Evolutionary conservation across 2,329 filamentous ascomycete species (phyloP).

Genomic region (Neopestalotiopsis clavispora): DNA sequence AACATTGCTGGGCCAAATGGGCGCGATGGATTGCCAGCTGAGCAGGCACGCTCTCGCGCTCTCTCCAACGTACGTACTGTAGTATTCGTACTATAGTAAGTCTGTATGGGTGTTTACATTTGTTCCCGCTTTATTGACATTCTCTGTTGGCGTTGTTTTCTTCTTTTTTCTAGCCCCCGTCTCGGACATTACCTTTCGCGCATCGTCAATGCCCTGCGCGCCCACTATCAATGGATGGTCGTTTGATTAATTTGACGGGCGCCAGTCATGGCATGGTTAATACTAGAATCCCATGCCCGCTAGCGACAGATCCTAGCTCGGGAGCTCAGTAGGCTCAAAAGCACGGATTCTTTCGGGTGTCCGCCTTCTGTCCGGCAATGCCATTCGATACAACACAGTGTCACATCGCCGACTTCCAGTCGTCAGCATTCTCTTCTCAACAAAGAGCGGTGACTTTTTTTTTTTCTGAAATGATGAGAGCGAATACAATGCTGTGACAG

Average conservation of each 20-base stretch:
- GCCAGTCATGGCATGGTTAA: conserved; percentile 3
- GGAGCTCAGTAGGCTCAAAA: not conserved
- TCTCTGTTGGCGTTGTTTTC: not conserved
- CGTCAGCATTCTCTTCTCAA: not conserved
- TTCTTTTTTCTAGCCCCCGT: conserved; percentile 13
- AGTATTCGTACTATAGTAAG: not conserved
- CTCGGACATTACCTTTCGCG: conserved; percentile 13
- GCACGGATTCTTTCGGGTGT: not conserved
- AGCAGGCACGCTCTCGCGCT: not conserved
- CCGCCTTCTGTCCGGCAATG: not conserved
- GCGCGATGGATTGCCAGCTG: not conserved
- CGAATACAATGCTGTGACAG: not conserved
- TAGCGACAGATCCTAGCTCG: conserved; percentile 8
- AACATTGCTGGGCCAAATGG: not conserved
- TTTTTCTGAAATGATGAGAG: not conserved
- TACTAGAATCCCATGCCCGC: conserved; percentile 7
- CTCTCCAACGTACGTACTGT: not conserved
- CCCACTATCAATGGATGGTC: not conserved
- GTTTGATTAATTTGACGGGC: conserved; percentile 11
- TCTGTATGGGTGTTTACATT: conserved; percentile 4
- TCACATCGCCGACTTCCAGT: not conserved
- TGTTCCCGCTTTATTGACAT: not conserved
- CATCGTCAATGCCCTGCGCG: conserved; percentile 13
- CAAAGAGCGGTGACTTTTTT: conserved; percentile 2
- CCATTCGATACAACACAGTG: conserved; percentile 6